These are phyloP conservation scores for Ceratobasidium sp. DNA, from an alignment of 1,284 basidiomycete species.

Conservation along the genomic window DNA sequence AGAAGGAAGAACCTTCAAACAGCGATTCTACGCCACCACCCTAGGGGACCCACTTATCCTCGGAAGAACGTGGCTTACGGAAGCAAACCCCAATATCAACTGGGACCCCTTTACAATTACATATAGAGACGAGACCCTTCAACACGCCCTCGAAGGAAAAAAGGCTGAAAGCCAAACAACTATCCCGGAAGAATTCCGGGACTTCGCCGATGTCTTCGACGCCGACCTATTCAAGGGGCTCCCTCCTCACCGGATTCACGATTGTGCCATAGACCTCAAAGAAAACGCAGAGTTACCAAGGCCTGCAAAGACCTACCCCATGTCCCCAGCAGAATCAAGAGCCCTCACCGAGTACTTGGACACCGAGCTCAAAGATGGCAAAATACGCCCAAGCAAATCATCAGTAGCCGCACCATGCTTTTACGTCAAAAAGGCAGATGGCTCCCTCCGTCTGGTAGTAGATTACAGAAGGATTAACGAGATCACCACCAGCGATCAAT, in stretches of 20 bases:
- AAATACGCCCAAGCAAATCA: too few relatives aligned
- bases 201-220: slow-evolving; percentile 46
- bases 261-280: slow-evolving; percentile 46
- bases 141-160: neutral
- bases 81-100: slow-evolving; percentile 45
- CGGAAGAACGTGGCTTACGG: slow-evolving; percentile 46
- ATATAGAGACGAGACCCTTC: neutral
- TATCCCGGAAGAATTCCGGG: slow-evolving; percentile 45
- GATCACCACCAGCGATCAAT: too few relatives aligned
- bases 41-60: slow-evolving; percentile 42
- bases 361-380: slow-evolving; percentile 24
- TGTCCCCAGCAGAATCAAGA: slow-evolving; percentile 37
- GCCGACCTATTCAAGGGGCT: slow-evolving; percentile 37
- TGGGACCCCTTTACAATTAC: slow-evolving; percentile 28
- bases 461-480: too few relatives aligned
- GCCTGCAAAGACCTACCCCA: slow-evolving; percentile 2
- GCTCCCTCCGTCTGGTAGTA: too few relatives aligned
- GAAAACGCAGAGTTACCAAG: slow-evolving; percentile 10
- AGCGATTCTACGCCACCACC: neutral
- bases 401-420: too few relatives aligned
- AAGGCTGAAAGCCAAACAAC: neutral
- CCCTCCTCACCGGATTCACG: slow-evolving; percentile 45
- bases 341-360: slow-evolving; percentile 32
- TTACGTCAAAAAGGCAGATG: too few relatives aligned
- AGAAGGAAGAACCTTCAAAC: neutral